Percentiles rank a stretch among this genome's conserved stretches.
These are phyloP conservation scores for Zygosaccharomyces lentus DNA, from an alignment of 805 yeast genomes.

Conservation along the genomic window DNA sequence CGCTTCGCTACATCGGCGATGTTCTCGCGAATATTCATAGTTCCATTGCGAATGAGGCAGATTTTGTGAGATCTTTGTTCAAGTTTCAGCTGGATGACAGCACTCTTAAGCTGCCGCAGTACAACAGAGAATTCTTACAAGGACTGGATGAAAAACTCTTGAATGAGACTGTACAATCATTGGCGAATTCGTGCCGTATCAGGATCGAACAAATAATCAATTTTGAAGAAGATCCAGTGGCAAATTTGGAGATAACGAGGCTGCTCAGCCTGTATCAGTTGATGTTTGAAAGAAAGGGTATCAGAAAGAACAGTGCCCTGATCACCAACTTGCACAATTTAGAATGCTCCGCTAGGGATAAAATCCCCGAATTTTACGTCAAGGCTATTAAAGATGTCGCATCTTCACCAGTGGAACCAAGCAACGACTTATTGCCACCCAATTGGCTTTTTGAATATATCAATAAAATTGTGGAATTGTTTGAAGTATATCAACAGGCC, in stretches of 20 bases:
- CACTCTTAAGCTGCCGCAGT: slow-evolving; percentile 18
- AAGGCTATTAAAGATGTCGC: slow-evolving; percentile 31
- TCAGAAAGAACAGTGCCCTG: slow-evolving; percentile 20
- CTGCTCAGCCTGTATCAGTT: slow-evolving; percentile 62
- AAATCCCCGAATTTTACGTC: slow-evolving; percentile 19
- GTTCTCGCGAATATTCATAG: slow-evolving; percentile 84
- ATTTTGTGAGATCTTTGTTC: slow-evolving; percentile 62
- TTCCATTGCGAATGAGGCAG: slow-evolving; percentile 81
- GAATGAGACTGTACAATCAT: slow-evolving; percentile 31
- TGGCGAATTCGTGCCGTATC: slow-evolving; percentile 51
- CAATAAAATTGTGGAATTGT: slow-evolving; percentile 44
- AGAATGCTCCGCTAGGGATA: slow-evolving; percentile 19
- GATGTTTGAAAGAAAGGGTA: slow-evolving; percentile 53
- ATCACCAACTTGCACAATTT: slow-evolving; percentile 20
- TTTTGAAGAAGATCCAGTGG: slow-evolving; percentile 54
- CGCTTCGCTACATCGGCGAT: slow-evolving; percentile 79
- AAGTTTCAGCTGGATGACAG: slow-evolving; percentile 30
- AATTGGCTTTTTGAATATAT: slow-evolving; percentile 72
- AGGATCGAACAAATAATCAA: slow-evolving; percentile 66
- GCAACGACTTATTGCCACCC: slow-evolving; percentile 68
- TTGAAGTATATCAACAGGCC: slow-evolving; percentile 50
- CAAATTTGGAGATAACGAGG: slow-evolving; percentile 55
- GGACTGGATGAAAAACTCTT: slow-evolving; percentile 29
- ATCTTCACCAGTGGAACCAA: slow-evolving; percentile 31
- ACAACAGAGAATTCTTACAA: slow-evolving; percentile 26